Evolutionary conservation across 768 basidiomycete species (phyloP).

Genomic region (Infundibulicybe gibba): DNA sequence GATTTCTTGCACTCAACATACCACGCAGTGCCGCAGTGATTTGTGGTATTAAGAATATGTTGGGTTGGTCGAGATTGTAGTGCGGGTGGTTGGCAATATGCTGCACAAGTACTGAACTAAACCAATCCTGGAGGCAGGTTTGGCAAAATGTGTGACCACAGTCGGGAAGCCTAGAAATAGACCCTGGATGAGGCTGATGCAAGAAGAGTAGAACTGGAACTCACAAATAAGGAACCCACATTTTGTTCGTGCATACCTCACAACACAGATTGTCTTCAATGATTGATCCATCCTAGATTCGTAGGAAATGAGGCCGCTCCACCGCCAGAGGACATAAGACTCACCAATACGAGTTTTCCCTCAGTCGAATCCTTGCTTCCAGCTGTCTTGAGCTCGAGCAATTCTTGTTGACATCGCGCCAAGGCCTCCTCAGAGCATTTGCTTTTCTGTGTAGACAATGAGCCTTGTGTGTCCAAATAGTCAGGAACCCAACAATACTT

Average conservation of each 20-base stretch:
- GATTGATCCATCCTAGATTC: slow-evolving; percentile 18
- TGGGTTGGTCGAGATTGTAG: slow-evolving; percentile 14
- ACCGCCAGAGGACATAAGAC: background rate
- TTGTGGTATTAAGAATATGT: slow-evolving; percentile 12
- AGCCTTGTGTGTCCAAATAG: background rate
- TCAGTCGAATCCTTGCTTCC: background rate
- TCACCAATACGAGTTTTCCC: background rate
- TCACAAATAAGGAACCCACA: slow-evolving; percentile 52
- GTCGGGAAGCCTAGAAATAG: slow-evolving; percentile 32
- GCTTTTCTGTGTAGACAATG: background rate
- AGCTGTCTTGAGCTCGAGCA: background rate
- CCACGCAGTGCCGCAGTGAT: background rate
- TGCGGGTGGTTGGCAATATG: slow-evolving; percentile 33
- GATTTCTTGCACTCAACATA: slow-evolving; percentile 13
- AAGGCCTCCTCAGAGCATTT: background rate
- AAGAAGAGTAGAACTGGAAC: slow-evolving; percentile 14
- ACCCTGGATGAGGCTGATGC: background rate
- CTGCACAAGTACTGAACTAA: slow-evolving; percentile 27
- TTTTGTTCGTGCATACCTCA: slow-evolving; percentile 45
- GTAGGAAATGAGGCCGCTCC: background rate
- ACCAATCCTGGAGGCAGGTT: slow-evolving; percentile 38
- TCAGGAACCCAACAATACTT: background rate
- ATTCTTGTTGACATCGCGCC: background rate
- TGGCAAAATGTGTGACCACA: slow-evolving; percentile 56
- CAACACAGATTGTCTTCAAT: slow-evolving; percentile 43